Evolutionary conservation across 176 grass and related monocot genomes (phyloP).

Genomic region (Canna indica): DNA sequence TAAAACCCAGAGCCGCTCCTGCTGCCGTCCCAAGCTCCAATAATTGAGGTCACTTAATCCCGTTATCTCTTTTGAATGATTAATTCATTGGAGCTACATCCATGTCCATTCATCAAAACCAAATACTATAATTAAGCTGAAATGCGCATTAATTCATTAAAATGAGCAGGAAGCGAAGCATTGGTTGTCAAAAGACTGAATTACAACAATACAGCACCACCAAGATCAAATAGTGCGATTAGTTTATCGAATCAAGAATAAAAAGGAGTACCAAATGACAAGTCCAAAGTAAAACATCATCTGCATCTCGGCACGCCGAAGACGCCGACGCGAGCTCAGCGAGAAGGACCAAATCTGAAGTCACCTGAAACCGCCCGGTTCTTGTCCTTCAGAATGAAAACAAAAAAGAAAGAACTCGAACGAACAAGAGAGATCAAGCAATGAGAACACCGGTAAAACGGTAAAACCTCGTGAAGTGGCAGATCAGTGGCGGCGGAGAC

Average conservation of each 20-base stretch:
- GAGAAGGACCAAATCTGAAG: constrained; percentile 72
- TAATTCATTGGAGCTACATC: not conserved
- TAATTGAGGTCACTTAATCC: not conserved
- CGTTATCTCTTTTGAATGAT: not conserved
- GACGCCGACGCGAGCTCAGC: constrained; percentile 46
- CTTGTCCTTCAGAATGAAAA: not conserved
- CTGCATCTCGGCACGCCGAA: constrained; percentile 26
- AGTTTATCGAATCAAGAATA: not conserved
- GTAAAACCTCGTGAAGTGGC: constrained; percentile 60
- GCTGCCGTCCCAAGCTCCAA: not conserved
- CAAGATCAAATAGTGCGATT: too few species aligned
- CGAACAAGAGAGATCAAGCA: constrained; percentile 10
- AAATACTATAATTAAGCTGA: too few species aligned
- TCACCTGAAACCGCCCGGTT: constrained; percentile 35
- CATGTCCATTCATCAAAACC: too few species aligned
- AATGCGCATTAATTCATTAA: too few species aligned
- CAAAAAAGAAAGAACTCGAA: not conserved
- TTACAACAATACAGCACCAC: too few species aligned
- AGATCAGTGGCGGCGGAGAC: constrained; percentile 43
- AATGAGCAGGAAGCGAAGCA: too few species aligned
- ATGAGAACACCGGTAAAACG: not conserved
- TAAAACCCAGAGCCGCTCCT: not conserved
- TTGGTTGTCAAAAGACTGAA: too few species aligned
- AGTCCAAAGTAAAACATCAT: constrained; percentile 32
- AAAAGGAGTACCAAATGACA: constrained; percentile 61